phyloP scores from a whole-genome alignment of 2,329 filamentous ascomycete species.

The Penicillium paneum region DNA sequence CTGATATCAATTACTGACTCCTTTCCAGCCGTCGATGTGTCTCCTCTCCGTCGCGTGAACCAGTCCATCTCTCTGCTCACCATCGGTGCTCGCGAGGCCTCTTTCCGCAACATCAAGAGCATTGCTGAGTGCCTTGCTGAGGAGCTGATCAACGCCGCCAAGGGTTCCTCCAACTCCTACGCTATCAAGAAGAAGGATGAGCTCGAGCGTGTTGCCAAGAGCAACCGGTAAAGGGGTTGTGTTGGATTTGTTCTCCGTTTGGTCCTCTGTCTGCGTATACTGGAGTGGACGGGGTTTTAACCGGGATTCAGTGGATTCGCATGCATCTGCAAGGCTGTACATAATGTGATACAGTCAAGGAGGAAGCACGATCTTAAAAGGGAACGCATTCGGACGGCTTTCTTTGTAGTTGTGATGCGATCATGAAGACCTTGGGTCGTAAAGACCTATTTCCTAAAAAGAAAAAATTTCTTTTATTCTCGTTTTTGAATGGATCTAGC shows the following conservation, averaged over 20 bases:
- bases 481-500: conserved; percentile 5
- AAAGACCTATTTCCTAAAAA: conserved; percentile 26
- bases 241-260: conserved; percentile 40
- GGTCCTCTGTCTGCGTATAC: conserved; percentile 40
- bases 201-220: conserved; percentile 99
- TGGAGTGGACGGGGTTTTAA: conserved; percentile 41
- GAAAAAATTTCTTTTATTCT: conserved; percentile 25
- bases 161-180: conserved; percentile 99
- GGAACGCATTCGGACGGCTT: conserved; percentile 39
- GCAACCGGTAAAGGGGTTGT: conserved; percentile 84
- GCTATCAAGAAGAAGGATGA: conserved; percentile 99
- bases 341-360: conserved; percentile 38
- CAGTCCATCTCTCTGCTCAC: conserved; percentile 98
- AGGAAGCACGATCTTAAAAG: conserved; percentile 39
- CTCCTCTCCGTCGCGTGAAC: conserved; percentile 98
- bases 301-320: conserved; percentile 43
- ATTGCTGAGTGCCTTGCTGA: conserved; percentile 99
- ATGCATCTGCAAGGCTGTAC: conserved; percentile 43
- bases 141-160: conserved; percentile 99
- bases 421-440: conserved; percentile 37
- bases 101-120: conserved; percentile 99
- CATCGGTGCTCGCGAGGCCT: conserved; percentile 96
- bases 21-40: conserved; percentile 87
- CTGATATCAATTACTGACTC: neutral
- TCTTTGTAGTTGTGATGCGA: conserved; percentile 44